Evolutionary conservation across 2,329 filamentous ascomycete genomes (phyloP).

Genomic region (Colletotrichum lini): DNA sequence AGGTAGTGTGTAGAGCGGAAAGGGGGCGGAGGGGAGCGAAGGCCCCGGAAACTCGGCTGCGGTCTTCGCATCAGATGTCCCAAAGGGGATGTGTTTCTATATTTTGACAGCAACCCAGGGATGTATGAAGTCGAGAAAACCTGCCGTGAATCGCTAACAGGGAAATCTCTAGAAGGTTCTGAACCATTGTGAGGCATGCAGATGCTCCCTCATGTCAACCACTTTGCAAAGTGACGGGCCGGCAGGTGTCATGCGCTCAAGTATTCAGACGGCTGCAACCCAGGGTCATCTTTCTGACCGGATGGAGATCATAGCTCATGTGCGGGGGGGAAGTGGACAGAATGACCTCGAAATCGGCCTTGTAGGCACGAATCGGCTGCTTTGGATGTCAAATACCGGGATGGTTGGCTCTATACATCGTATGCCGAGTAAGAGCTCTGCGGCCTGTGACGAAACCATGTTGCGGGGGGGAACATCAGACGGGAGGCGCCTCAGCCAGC

Average conservation of each 20-base stretch:
- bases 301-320: neutral
- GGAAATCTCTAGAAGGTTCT: neutral
- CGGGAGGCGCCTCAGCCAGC: conserved; percentile 19
- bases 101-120: conserved; percentile 20
- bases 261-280: conserved; percentile 24
- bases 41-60: conserved; percentile 6
- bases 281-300: neutral
- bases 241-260: conserved; percentile 28
- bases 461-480: conserved; percentile 29
- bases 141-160: neutral
- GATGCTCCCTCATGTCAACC: neutral
- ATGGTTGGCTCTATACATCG: too few species aligned
- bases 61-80: conserved; percentile 17
- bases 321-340: neutral
- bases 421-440: neutral
- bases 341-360: neutral
- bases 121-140: neutral
- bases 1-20: neutral
- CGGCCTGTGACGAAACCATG: conserved; percentile 9
- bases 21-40: too few species aligned
- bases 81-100: conserved; percentile 17
- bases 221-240: conserved; percentile 16
- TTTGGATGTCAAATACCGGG: neutral
- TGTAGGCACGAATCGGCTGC: neutral
- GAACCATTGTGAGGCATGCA: neutral